Percentiles rank a stretch among this genome's conserved stretches.
phyloP scores from a whole-genome alignment of 2,329 filamentous ascomycete species.

The Remersonia thermophila region DNA sequence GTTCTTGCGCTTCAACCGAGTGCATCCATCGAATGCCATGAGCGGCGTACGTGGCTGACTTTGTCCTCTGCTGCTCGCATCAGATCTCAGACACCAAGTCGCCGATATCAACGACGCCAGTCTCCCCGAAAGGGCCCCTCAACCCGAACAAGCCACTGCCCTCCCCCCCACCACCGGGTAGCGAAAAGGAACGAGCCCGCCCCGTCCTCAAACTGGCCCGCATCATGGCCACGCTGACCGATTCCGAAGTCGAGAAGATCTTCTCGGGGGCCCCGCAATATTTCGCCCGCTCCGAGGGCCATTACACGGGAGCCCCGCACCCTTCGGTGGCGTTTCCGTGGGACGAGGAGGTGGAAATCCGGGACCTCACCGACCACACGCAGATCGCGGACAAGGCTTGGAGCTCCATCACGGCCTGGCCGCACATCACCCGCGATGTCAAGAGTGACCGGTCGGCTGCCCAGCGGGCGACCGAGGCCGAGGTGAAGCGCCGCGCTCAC shows the following conservation, averaged over 20 bases:
- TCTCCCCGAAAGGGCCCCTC: constrained; percentile 26
- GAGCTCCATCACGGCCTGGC: constrained; percentile 50
- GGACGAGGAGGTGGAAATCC: constrained; percentile 48
- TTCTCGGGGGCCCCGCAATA: constrained; percentile 69
- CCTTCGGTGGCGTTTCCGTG: constrained; percentile 57
- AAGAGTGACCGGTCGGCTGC: constrained; percentile 33
- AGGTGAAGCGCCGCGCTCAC: constrained; percentile 38
- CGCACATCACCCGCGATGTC: constrained; percentile 43
- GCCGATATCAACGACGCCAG: constrained; percentile 8
- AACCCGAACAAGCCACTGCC: constrained; percentile 47
- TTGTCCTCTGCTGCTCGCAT: constrained; percentile 4
- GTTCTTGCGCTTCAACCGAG: not conserved
- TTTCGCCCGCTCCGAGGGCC: constrained; percentile 47
- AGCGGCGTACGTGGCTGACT: constrained; percentile 12
- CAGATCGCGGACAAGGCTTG: constrained; percentile 52
- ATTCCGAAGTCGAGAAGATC: constrained; percentile 52
- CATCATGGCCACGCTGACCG: constrained; percentile 48
- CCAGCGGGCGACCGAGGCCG: constrained; percentile 29
- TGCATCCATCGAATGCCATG: not conserved
- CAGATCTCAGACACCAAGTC: constrained; percentile 11
- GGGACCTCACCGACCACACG: constrained; percentile 52
- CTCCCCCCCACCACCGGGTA: constrained; percentile 34
- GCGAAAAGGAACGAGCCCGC: constrained; percentile 28
- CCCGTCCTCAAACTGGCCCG: constrained; percentile 37
- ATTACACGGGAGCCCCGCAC: constrained; percentile 46